Base-by-base conservation (phyloP, 1,284 basidiomycete genomes). In the Cryptococcus neoformans region DNA sequence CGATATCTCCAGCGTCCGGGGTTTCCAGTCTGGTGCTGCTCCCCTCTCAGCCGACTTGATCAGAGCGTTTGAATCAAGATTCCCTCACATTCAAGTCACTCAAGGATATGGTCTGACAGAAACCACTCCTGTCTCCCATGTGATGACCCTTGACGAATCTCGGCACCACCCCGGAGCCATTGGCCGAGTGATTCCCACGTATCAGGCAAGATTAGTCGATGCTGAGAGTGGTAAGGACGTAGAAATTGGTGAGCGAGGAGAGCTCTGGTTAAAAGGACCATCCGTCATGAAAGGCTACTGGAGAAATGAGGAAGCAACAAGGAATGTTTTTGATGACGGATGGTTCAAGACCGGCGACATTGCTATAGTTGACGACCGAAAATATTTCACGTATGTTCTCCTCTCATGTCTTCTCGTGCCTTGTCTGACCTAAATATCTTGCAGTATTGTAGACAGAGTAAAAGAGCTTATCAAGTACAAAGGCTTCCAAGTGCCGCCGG, bases 271-370 rank as follows among this genome's bases (percentile, higher is more conserved):
- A 6, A 80, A 85, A 51, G 90, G 90, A 0, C 87, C 88, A 0
- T 84, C 79, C 2, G 80, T 92, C 53, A 92, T 92, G 89, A 90
- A 89, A 83, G 81, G 81, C 7, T 83, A 83, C 66, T 75, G 80
- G 64, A 85, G 85, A 67, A 89, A 91, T 60, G 75, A 78, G 0
- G 74, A 76, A 14, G 89, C 89, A 6, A 92, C 88, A 0, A 73
- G 74, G 10, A 81, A 84, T 8, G 75, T 84, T 3, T 87, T 92
- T 62, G 70, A 78, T 0, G 73, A 71, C 0, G 82, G 83, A 3
- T 93, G 88, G 88, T 87, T 90, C 80, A 89, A 88, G 80, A 92
- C 89, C 0, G 90, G 90, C 1, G 90, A 92, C 72, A 82, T 91
- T 47, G 85, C 82, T 0, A 74, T 82, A 10, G 73, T 82, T 8